Conservation (phyloP, 495 filamentous ascomycete species). For the Penicillium robsamsonii region DNA sequence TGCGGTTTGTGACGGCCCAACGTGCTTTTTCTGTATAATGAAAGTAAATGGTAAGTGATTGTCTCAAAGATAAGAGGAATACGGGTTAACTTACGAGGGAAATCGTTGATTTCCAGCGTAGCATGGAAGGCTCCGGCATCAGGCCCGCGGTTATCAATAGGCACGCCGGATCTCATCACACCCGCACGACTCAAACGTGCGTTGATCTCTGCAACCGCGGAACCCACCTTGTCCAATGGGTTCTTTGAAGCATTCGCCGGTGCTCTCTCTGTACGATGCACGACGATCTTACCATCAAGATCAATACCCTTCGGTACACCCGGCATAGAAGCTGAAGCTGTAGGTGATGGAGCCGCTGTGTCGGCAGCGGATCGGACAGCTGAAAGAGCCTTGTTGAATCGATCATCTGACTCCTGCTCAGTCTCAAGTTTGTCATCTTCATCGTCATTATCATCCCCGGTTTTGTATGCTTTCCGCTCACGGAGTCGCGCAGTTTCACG, state of each 20-base stretch:
- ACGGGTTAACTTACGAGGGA: conserved; percentile 66
- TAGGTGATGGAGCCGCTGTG: conserved; percentile 17
- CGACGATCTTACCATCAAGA: conserved; percentile 72
- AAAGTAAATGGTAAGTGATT: conserved; percentile 23
- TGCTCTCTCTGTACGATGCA: conserved; percentile 68
- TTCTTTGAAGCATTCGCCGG: conserved; percentile 56
- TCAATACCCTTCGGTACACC: conserved; percentile 64
- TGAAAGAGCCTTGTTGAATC: conserved; percentile 63
- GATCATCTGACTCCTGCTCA: conserved; percentile 59
- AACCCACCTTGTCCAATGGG: conserved; percentile 78
- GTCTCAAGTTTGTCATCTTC: conserved; percentile 84
- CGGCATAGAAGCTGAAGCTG: conserved; percentile 42
- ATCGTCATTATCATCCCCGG: conserved; percentile 84
- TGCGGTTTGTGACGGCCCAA: conserved; percentile 98
- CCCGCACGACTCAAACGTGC: conserved; percentile 81
- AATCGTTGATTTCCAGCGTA: conserved; percentile 98
- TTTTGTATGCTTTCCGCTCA: conserved; percentile 85
- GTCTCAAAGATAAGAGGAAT: background rate
- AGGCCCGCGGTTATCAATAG: conserved; percentile 97
- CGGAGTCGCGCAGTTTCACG: conserved; percentile 79
- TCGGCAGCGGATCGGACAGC: conserved; percentile 58
- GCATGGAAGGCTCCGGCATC: conserved; percentile 97
- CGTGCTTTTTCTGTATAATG: conserved; percentile 75
- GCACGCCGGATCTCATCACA: conserved; percentile 83
- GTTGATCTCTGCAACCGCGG: conserved; percentile 82